Evolutionary conservation across 768 basidiomycete genomes (phyloP).

Genomic region (Suillus variegatus): DNA sequence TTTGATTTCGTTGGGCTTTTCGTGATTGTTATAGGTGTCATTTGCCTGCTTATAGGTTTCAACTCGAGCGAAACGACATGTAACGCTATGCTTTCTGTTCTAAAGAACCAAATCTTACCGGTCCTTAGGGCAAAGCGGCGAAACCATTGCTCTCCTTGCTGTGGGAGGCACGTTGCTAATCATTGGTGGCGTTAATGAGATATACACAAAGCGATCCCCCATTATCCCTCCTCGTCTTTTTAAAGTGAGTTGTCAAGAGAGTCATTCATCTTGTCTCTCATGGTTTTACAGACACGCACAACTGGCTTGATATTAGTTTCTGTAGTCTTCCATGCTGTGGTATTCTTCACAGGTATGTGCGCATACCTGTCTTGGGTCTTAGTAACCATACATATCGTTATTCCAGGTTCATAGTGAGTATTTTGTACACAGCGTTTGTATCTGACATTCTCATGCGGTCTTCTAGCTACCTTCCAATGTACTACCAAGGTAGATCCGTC

Average conservation of each 20-base stretch:
- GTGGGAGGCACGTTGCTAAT: slow-evolving; percentile 35
- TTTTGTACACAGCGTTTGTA: not conserved
- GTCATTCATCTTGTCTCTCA: not conserved
- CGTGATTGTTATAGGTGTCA: slow-evolving; percentile 34
- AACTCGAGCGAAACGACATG: slow-evolving; percentile 36
- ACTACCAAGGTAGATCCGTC: slow-evolving; percentile 34
- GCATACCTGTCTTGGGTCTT: not conserved
- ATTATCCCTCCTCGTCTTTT: slow-evolving; percentile 44
- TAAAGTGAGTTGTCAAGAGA: slow-evolving; percentile 22
- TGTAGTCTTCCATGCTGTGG: slow-evolving; percentile 36
- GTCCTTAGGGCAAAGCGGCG: slow-evolving; percentile 28
- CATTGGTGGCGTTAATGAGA: slow-evolving; percentile 34
- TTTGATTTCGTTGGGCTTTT: slow-evolving; percentile 44
- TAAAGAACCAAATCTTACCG: slow-evolving; percentile 6
- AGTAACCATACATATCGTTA: not conserved
- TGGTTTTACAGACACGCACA: slow-evolving; percentile 35
- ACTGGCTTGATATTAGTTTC: slow-evolving; percentile 34
- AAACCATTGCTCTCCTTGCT: slow-evolving; percentile 38
- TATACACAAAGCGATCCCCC: slow-evolving; percentile 33
- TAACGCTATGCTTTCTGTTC: slow-evolving; percentile 11
- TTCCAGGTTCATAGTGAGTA: slow-evolving; percentile 29
- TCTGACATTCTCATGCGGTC: slow-evolving; percentile 7
- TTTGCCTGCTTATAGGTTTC: slow-evolving; percentile 42
- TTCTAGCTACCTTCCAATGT: slow-evolving; percentile 39
- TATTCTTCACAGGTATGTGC: slow-evolving; percentile 33